phyloP scores from a whole-genome alignment of 768 basidiomycete species.

The Crassisporium funariophilum region DNA sequence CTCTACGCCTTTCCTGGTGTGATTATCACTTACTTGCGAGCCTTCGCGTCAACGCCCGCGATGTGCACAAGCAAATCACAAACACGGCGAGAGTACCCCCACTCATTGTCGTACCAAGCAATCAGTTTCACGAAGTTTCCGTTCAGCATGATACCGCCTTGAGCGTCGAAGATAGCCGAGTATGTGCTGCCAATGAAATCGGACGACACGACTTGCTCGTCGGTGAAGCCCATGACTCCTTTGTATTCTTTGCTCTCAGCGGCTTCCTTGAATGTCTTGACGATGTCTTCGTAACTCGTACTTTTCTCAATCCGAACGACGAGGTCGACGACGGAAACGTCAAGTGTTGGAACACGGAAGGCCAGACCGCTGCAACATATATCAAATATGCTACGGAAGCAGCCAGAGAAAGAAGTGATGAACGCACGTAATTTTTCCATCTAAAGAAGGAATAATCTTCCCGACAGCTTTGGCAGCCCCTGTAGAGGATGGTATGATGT shows the following conservation, averaged over 20 bases:
- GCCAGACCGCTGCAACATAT: conserved; percentile 65
- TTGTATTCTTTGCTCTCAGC: conserved; percentile 61
- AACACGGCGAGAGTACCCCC: conserved; percentile 88
- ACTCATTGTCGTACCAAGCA: conserved; percentile 94
- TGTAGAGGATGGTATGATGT: conserved; percentile 99
- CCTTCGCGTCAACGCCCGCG: conserved; percentile 52
- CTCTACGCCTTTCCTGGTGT: conserved; percentile 3
- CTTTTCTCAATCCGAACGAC: conserved; percentile 88
- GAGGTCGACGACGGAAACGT: conserved; percentile 98
- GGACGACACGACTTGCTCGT: conserved; percentile 92
- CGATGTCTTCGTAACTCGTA: conserved; percentile 90
- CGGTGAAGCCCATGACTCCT: conserved; percentile 88
- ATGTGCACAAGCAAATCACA: conserved; percentile 81
- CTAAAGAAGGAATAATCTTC: conserved; percentile 94
- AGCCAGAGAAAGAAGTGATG: conserved; percentile 1
- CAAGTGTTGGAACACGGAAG: conserved; percentile 96
- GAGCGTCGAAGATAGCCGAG: conserved; percentile 89
- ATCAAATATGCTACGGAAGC: conserved; percentile 9
- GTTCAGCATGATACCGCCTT: conserved; percentile 86
- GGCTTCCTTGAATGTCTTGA: conserved; percentile 78
- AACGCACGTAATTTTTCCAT: conserved; percentile 95
- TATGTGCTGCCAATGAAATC: conserved; percentile 85
- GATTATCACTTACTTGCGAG: conserved; percentile 6
- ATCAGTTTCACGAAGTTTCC: conserved; percentile 90
- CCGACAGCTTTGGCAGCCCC: conserved; percentile 99